Evolutionary conservation across 2,329 filamentous ascomycete species (phyloP).

Genomic region (Fonsecaea erecta): DNA sequence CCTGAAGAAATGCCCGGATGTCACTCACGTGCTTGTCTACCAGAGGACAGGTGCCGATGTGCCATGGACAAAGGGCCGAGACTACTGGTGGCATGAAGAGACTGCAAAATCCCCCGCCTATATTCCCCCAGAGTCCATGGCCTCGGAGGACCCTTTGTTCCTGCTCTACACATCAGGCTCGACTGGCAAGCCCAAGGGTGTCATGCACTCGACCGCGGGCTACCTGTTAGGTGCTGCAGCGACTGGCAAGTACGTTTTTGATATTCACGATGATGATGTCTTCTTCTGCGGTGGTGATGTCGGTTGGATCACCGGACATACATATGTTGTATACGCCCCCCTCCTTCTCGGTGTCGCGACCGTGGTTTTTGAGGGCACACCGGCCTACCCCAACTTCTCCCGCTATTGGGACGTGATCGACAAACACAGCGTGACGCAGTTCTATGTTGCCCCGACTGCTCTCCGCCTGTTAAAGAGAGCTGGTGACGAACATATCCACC

Average conservation of each 20-base stretch:
- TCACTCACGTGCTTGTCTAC: conserved; percentile 84
- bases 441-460: conserved; percentile 96
- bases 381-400: conserved; percentile 96
- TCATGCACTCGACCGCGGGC: conserved; percentile 95
- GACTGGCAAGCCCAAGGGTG: conserved; percentile 97
- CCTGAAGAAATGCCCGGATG: conserved; percentile 90
- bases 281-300: conserved; percentile 99
- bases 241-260: conserved; percentile 98
- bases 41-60: conserved; percentile 94
- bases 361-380: conserved; percentile 96
- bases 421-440: conserved; percentile 93
- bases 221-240: conserved; percentile 92
- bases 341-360: conserved; percentile 90
- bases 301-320: conserved; percentile 98
- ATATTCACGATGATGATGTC: conserved; percentile 89
- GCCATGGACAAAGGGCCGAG: conserved; percentile 84
- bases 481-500: conserved; percentile 88
- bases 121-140: conserved; percentile 85
- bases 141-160: conserved; percentile 94
- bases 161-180: conserved; percentile 97
- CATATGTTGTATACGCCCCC: conserved; percentile 96
- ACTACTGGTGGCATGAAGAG: conserved; percentile 99
- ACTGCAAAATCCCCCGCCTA: conserved; percentile 95
- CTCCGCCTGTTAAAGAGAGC: conserved; percentile 92
- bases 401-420: conserved; percentile 99